Percentiles rank a stretch among this genome's conserved stretches.
These are phyloP conservation scores for Mycoemilia scoparia DNA, from an alignment of 192 early-diverging fungal species.

Conservation along the genomic window DNA sequence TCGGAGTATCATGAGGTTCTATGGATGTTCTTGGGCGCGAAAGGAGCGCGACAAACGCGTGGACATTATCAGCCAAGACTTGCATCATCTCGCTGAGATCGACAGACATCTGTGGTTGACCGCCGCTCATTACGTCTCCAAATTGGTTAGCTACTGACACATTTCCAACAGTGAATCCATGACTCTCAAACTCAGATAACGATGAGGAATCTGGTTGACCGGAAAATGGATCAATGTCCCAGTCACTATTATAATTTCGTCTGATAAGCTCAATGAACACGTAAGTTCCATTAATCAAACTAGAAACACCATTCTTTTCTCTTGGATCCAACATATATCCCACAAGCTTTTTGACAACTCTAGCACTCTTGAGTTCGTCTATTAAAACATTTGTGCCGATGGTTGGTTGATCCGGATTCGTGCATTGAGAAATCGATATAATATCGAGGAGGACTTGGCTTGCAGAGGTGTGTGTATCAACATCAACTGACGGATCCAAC, in stretches of 20 bases:
- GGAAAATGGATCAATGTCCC: neutral
- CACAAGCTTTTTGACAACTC: conserved; percentile 57
- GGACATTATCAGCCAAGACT: conserved; percentile 59
- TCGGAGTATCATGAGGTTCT: conserved; percentile 50
- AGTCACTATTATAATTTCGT: conserved; percentile 61
- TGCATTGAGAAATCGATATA: conserved; percentile 61
- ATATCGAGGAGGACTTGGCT: conserved; percentile 68
- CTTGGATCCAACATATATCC: conserved; percentile 65
- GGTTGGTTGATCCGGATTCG: conserved; percentile 39
- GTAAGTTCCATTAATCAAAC: conserved; percentile 82
- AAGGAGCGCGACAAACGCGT: conserved; percentile 62
- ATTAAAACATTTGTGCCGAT: conserved; percentile 47
- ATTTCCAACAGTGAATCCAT: conserved; percentile 1
- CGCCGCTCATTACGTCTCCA: conserved; percentile 9
- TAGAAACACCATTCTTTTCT: conserved; percentile 66
- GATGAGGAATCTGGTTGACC: neutral
- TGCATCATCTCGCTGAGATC: conserved; percentile 83
- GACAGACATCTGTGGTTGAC: conserved; percentile 21
- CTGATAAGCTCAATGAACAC: conserved; percentile 97
- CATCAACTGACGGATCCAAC: conserved; percentile 60
- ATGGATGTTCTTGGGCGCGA: conserved; percentile 39
- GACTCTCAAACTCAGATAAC: conserved; percentile 1
- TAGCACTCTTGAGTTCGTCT: conserved; percentile 53
- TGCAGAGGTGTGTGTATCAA: conserved; percentile 66
- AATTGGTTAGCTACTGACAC: conserved; percentile 6